Evolutionary conservation across 2,329 filamentous ascomycete genomes (phyloP).

Genomic region (Sclerotinia trifoliorum): DNA sequence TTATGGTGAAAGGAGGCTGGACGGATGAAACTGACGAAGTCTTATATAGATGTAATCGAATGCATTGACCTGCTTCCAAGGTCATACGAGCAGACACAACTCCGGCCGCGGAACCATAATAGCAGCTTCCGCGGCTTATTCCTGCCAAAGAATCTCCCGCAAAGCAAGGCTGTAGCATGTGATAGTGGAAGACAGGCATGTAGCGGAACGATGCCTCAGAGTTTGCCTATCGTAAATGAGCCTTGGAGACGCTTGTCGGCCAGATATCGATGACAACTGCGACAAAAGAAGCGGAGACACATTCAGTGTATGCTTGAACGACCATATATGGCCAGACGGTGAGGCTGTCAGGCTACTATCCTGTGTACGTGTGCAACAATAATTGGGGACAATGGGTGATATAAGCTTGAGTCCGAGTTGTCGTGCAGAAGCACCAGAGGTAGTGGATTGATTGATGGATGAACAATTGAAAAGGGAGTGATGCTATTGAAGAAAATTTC

Average conservation of each 20-base stretch:
- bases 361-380: background rate
- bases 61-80: background rate
- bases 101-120: no score
- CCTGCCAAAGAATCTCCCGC: no score
- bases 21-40: background rate
- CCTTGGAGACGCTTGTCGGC: background rate
- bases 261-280: no score
- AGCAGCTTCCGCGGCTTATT: background rate
- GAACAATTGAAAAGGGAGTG: background rate
- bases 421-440: background rate
- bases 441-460: no score
- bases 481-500: background rate
- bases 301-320: background rate
- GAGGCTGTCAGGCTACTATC: background rate
- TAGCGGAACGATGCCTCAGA: background rate
- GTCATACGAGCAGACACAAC: background rate
- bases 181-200: background rate
- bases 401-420: background rate
- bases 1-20: background rate
- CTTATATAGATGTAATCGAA: background rate
- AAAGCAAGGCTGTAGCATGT: background rate
- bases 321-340: background rate
- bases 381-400: background rate
- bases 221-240: background rate
- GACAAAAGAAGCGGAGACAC: no score